A percentile compares a stretch with the other conserved stretches of the same genome.
Conservation (phyloP, 2,329 filamentous ascomycete genomes). For the Aspergillus ibericus region DNA sequence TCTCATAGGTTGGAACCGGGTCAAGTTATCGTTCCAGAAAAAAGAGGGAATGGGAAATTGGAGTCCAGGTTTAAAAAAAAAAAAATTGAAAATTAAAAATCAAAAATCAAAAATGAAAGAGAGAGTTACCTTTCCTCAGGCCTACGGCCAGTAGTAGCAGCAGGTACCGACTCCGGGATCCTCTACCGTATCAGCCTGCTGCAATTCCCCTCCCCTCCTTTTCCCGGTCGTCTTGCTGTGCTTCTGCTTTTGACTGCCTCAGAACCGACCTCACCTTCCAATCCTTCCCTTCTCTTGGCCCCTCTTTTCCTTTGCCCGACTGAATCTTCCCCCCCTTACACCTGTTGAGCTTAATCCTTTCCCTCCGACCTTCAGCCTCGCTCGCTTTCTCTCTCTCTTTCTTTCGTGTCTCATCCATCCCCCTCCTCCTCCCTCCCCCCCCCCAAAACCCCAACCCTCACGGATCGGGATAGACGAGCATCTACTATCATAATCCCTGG, state of each 20-base stretch:
- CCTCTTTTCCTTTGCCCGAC: constrained; percentile 6
- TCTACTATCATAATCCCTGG: neutral
- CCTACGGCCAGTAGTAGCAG: neutral
- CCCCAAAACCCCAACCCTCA: neutral
- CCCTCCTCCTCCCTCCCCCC: neutral
- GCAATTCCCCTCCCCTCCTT: neutral
- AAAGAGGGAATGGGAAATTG: constrained; percentile 3
- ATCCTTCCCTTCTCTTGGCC: neutral
- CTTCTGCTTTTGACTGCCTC: constrained; percentile 2
- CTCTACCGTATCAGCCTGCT: neutral
- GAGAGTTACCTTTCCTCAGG: neutral
- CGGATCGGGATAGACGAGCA: constrained; percentile 6
- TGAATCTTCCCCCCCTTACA: constrained; percentile 7
- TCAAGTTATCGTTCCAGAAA: constrained; percentile 19
- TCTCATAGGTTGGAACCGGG: neutral
- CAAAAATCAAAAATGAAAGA: neutral
- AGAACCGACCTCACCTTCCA: neutral
- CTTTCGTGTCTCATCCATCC: constrained; percentile 3
- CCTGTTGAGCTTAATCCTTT: constrained; percentile 13
- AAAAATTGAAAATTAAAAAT: neutral
- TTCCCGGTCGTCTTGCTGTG: neutral
- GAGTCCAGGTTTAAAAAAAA: neutral
- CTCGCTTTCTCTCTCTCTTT: constrained; percentile 6
- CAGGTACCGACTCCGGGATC: neutral
- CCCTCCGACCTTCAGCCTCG: constrained; percentile 9